These are phyloP conservation scores for Neofusicoccum sp. DNA, from an alignment of 2,329 filamentous ascomycete genomes.

Conservation along the genomic window DNA sequence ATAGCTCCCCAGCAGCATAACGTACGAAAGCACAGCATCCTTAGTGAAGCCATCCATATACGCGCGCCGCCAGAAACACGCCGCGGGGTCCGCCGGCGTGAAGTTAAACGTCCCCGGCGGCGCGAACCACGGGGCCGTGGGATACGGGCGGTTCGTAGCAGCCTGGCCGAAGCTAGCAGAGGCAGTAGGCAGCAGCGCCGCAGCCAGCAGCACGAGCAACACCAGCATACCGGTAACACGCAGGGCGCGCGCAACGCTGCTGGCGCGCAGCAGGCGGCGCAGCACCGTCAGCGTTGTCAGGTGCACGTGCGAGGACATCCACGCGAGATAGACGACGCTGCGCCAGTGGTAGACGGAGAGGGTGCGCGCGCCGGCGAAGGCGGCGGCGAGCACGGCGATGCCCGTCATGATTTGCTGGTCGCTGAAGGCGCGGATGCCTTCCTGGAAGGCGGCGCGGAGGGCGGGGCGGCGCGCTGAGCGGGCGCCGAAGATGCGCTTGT, in stretches of 20 bases:
- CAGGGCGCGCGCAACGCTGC: slow-evolving; percentile 14
- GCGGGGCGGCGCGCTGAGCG: too few species aligned
- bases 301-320: slow-evolving; percentile 24
- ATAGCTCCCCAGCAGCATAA: not conserved
- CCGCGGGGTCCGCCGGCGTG: not conserved
- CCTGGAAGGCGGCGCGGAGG: slow-evolving; percentile 8
- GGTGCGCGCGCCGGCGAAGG: slow-evolving; percentile 13
- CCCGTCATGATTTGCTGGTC: slow-evolving; percentile 26
- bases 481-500: not conserved
- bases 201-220: slow-evolving; percentile 15
- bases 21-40: not conserved
- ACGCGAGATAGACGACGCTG: slow-evolving; percentile 23
- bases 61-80: not conserved
- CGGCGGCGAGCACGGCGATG: slow-evolving; percentile 21
- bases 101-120: too few species aligned
- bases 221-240: slow-evolving; percentile 21
- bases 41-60: not conserved
- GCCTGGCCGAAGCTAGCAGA: not conserved
- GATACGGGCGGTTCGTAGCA: too few species aligned
- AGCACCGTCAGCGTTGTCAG: slow-evolving; percentile 23
- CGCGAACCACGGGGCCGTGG: too few species aligned
- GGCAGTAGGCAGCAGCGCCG: not conserved
- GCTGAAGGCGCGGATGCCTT: slow-evolving; percentile 19
- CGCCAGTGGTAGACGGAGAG: slow-evolving; percentile 21
- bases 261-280: slow-evolving; percentile 19